Base-by-base conservation (phyloP, 305 asterid species). In the Caryopteris hybrid region DNA sequence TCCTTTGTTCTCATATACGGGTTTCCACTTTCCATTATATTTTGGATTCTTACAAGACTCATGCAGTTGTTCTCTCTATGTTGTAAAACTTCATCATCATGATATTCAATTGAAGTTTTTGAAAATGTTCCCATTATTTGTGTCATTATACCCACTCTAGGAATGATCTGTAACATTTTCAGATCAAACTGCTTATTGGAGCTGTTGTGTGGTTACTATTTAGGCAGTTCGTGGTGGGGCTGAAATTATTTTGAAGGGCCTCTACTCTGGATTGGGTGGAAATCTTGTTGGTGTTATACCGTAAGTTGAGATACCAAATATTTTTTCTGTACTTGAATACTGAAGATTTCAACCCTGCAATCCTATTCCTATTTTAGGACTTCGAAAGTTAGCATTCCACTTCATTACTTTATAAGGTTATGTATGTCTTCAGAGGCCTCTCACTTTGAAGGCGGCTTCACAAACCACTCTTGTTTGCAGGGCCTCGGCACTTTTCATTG, bases 401-500 rank as follows among this genome's bases (percentile, higher is more conserved):
- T n/a, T n/a, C n/a, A n/a, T 25, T 4, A 2, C 3, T 25, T 25
- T 25, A 25, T 25, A 25, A 25, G 31, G 31, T 25, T 25, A 54
- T 65, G 66, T 34, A 17, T 64, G 47, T 29, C 6, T 29, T 43
- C 25, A 39, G 50, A 25, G 16, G 52, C 43, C 45, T 54, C 13
- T 23, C 53, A 42, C 47, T 69, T 69, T 36, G 42, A 29, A 25
- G 2, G 62, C 23, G 51, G 11, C 59, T 31, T 33, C 38, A 16
- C 38, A 16, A 33, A 34, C 64, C 66, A 21, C 23, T 36, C 59
- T 60, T 63, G 53, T 61, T 78, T 64, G 67, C 80, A 88, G 95
- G 74, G 95, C 92, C 22, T 88, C 92, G 8, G 95, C 95, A 66
- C 76, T 88, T 72, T 88, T 88, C 66, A 36, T 88, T 63, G 95